phyloP scores from a whole-genome alignment of 2,329 filamentous ascomycete species.

The Talaromyces funiculosus region DNA sequence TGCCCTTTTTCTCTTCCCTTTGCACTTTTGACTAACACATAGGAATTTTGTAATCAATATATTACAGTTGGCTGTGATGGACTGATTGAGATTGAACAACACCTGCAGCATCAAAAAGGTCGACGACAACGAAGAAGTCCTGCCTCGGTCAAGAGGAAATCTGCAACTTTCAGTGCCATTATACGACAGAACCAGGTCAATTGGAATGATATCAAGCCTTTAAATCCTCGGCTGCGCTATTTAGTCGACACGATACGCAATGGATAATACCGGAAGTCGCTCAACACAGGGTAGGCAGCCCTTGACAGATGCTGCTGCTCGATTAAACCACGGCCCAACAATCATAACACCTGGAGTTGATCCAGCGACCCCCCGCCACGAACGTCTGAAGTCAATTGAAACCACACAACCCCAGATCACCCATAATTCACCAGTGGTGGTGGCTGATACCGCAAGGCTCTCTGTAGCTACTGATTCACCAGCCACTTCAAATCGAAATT shows the following conservation, averaged over 20 bases:
- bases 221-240: not conserved
- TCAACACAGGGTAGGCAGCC: conserved; percentile 30
- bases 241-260: conserved; percentile 3
- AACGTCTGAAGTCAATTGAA: conserved; percentile 21
- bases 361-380: conserved; percentile 10
- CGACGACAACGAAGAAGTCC: not conserved
- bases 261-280: conserved; percentile 19
- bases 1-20: not conserved
- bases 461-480: conserved; percentile 47
- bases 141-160: not conserved
- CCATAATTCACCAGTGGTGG: conserved; percentile 21
- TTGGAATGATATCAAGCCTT: not conserved
- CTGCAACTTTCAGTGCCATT: not conserved
- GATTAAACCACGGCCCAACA: conserved; percentile 41
- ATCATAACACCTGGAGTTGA: conserved; percentile 16
- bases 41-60: not conserved
- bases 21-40: not conserved
- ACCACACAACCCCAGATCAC: conserved; percentile 23
- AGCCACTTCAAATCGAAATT: conserved; percentile 46
- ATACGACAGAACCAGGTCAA: not conserved
- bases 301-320: conserved; percentile 45
- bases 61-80: not conserved
- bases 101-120: not conserved
- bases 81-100: not conserved
- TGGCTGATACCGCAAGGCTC: conserved; percentile 48